Base-by-base conservation (phyloP, 2,329 filamentous ascomycete genomes). In the Aspergillus tamarii region DNA sequence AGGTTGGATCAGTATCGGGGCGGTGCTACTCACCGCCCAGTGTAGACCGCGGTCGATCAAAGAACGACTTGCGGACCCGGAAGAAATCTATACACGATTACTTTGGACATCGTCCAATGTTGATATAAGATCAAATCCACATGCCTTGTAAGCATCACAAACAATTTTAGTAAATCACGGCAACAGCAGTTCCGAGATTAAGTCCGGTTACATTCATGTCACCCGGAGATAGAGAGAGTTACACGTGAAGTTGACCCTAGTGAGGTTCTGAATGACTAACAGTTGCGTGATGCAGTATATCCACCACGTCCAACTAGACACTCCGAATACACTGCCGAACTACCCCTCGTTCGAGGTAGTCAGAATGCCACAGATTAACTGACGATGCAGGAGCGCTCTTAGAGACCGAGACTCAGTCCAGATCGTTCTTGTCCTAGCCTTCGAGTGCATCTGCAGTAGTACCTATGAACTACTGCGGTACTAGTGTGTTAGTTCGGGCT, bases 31-130 rank as follows among this genome's bases (percentile, higher is more conserved):
- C 5, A 46, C 41, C 6, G 7, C 21, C 45, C 61, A 63, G 30
- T 46, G 41, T 4, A 59, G 23, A 2, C 61, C 56, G 4, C 61
- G 50, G 28, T 63, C 61, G 9, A 63, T 63, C 11, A 59, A 43
- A 39, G 34, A 63, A 39, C 56, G 61, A 12, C 21, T 56, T n/a
- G 50, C 61, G 39, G 56, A 63, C 45, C 34, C 59, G 10, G 56
- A 63, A 23, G 50, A 56, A 36, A 30, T 19, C 4, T 56, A 63
- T 48, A 28, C 48, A 28, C 9, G 50, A 2, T 55, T 57, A 16
- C 34, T 7, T 36, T 7, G 5, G 2, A 36, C 34, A 36, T 36
- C 34, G 14, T 16, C 34, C 14, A 36, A 16, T 36, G 2, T 16
- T 6, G 14, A 7, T 36, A 36, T 36, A 6, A 36, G 6, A 16